Evolutionary conservation across 176 grass and related monocot species (phyloP).

Genomic region (Otatea glauca): DNA sequence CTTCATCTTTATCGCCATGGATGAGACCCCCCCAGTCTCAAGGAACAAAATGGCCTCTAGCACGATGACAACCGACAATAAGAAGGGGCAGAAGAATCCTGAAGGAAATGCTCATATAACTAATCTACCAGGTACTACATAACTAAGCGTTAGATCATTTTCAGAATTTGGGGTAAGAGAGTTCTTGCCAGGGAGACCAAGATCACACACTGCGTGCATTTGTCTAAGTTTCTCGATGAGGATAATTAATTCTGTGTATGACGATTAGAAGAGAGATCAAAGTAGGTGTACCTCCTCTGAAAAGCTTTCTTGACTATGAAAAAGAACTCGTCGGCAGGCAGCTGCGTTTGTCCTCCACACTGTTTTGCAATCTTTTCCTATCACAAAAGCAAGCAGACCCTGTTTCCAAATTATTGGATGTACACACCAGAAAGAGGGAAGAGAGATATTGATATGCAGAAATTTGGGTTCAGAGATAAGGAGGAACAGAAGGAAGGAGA

Average conservation of each 20-base stretch:
- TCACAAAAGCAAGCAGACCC: background rate
- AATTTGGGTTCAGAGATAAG: background rate
- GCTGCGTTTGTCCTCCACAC: background rate
- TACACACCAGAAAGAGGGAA: background rate
- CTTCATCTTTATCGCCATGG: conserved; percentile 83
- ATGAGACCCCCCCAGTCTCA: background rate
- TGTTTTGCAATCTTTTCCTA: background rate
- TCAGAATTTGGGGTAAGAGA: background rate
- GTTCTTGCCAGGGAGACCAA: background rate
- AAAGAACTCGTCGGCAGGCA: background rate
- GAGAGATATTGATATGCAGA: background rate
- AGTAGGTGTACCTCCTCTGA: background rate
- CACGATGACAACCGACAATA: background rate
- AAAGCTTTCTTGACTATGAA: background rate
- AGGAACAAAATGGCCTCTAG: background rate
- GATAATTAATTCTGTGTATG: background rate
- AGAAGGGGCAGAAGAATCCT: background rate
- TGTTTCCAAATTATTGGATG: background rate
- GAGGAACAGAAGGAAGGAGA: background rate
- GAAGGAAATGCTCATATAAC: background rate
- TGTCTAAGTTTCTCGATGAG: no score
- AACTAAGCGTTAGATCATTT: no score
- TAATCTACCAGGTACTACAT: no score
- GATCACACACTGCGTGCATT: background rate
- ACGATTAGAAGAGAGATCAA: background rate